These are phyloP conservation scores for Rhexocercosporidium sp. DNA, from an alignment of 2,329 filamentous ascomycete genomes.

Conservation along the genomic window DNA sequence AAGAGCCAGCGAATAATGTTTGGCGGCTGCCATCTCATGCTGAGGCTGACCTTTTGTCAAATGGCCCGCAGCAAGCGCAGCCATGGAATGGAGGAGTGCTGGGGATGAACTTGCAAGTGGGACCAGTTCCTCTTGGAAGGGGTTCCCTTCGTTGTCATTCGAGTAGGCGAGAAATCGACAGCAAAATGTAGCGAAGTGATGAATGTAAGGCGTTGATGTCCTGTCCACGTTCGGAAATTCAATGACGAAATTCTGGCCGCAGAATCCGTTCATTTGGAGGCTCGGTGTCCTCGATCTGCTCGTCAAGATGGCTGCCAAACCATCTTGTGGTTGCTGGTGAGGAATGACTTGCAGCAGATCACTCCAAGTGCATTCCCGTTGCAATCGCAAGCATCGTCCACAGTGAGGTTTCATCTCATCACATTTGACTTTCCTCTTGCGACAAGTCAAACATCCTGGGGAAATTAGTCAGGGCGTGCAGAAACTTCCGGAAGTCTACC, in stretches of 20 bases:
- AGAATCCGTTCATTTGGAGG: constrained; percentile 20
- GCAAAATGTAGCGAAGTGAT: constrained; percentile 41
- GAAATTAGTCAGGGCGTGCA: not conserved
- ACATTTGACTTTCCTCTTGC: constrained; percentile 74
- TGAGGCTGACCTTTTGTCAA: constrained; percentile 34
- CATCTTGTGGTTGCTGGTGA: constrained; percentile 16
- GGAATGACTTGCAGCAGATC: constrained; percentile 32
- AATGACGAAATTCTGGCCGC: constrained; percentile 39
- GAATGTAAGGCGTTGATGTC: constrained; percentile 37
- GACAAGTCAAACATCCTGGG: constrained; percentile 66
- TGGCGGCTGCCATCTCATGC: constrained; percentile 34
- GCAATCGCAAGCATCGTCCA: constrained; percentile 46
- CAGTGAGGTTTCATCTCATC: constrained; percentile 70
- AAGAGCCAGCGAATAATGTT: constrained; percentile 38
- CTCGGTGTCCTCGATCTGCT: not conserved
- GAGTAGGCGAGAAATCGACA: constrained; percentile 38
- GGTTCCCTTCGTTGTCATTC: constrained; percentile 40
- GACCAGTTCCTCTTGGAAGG: constrained; percentile 38
- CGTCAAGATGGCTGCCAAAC: constrained; percentile 2
- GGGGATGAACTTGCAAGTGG: constrained; percentile 35
- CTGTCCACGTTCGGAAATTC: constrained; percentile 39
- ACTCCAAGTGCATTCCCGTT: constrained; percentile 39
- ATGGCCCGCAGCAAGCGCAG: constrained; percentile 39
- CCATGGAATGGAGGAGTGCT: constrained; percentile 39
- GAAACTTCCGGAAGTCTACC: constrained; percentile 1